Evolutionary conservation across 1,284 basidiomycete genomes (phyloP), one percentile per base, ranked within the genome.

Genomic region (Cryptococcus sp.): DNA sequence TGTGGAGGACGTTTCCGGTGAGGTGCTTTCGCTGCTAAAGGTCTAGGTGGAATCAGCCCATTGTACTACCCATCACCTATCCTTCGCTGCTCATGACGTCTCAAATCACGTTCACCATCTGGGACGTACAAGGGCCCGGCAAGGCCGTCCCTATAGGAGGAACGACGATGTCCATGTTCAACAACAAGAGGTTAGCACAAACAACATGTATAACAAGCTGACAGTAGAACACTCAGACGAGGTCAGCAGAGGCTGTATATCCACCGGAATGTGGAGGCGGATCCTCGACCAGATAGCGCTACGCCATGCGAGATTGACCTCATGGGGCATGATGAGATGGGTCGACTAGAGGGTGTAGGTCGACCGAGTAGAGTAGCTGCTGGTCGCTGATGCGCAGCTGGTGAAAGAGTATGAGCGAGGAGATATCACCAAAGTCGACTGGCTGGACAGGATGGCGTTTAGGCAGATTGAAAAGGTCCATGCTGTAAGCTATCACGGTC

Each of bases 341-440:
- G 90, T 2, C 76, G 93, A 36, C 72, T 99, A 25, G 93, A 97
- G 71, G 91, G 92, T 79, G 90, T 87, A 48, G 32, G 76, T 41
- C 24, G n/a, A 16, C 14, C 22, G n/a, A 36, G 4, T 11, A 26
- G 43, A 22, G 14, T 31, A 31, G 28, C 6, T 41, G 21, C 11
- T 43, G 21, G n/a, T 22, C 22, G 26, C 47, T 60, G 16, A 44
- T 38, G 21, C 51, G 5, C 56, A 93, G 86, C 80, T 97, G 11
- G 86, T 97, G 50, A 97, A 97, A 77, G 92, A 93, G 66, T 93
- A 94, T 61, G 91, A 97, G 65, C 79, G 91, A 3, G 91, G 91
- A 0, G 92, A 97, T 68, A 77, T 98, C n/a, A 82, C 86, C 1
- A 88, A 91, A 66, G 84, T 88, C 1, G 92, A 97, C 56, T 99